These are phyloP conservation scores for Phallus indusiatus DNA, from an alignment of 768 basidiomycete genomes.

Conservation along the genomic window DNA sequence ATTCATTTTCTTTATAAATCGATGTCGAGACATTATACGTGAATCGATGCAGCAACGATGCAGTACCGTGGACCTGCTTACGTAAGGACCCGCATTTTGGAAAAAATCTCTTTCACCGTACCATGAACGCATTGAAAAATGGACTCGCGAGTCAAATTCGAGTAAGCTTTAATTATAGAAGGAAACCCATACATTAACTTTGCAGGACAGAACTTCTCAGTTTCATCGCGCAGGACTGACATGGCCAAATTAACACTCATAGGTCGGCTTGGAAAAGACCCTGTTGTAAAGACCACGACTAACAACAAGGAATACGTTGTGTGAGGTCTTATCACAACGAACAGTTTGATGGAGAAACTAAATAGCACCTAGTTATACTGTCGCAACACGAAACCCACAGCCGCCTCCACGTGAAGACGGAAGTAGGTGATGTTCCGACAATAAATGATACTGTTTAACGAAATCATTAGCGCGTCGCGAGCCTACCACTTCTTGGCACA, in stretches of 20 bases:
- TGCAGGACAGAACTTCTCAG: constrained; percentile 20
- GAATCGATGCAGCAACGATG: background rate
- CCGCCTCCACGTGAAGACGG: constrained; percentile 52
- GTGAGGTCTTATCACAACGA: constrained; percentile 31
- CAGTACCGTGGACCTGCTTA: background rate
- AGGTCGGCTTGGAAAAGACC: constrained; percentile 62
- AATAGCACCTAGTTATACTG: constrained; percentile 46
- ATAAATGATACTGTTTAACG: background rate
- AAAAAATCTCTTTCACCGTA: background rate
- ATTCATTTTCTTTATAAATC: constrained; percentile 79
- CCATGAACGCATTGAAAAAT: background rate
- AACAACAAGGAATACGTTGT: constrained; percentile 69
- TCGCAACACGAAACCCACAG: constrained; percentile 60
- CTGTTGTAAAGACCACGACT: constrained; percentile 59
- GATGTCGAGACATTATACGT: constrained; percentile 78
- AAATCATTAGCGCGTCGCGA: constrained; percentile 40
- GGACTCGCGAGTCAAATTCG: background rate
- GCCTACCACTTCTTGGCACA: constrained; percentile 61
- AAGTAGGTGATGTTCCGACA: constrained; percentile 30
- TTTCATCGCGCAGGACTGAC: constrained; percentile 43
- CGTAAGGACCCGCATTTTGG: background rate
- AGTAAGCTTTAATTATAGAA: background rate
- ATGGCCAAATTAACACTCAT: constrained; percentile 70
- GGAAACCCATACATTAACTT: background rate
- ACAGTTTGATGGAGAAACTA: background rate